Percentiles rank a stretch among this genome's conserved stretches.
Evolutionary conservation across 2,329 filamentous ascomycete genomes (phyloP).

Genomic region (Aspergillus ustus): DNA sequence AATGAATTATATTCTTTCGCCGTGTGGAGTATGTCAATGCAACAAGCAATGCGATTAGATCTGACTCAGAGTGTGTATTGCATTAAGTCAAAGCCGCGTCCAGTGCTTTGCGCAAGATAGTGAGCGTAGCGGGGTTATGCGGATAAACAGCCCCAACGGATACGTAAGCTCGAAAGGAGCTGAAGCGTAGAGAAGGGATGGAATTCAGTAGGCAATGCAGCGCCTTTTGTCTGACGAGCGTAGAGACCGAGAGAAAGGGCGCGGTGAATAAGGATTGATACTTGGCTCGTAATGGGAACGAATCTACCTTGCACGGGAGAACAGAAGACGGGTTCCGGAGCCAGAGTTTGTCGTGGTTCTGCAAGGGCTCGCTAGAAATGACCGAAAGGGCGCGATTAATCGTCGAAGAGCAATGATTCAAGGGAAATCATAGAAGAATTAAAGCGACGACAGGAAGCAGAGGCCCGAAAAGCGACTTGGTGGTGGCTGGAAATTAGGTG

Average conservation of each 20-base stretch:
- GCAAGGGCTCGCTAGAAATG: constrained; percentile 23
- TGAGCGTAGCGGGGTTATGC: constrained; percentile 26
- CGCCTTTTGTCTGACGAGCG: constrained; percentile 21
- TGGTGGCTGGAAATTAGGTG: constrained; percentile 42
- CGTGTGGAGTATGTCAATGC: constrained; percentile 22
- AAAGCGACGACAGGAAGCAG: constrained; percentile 22
- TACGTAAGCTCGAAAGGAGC: constrained; percentile 28
- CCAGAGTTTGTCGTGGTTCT: constrained; percentile 23
- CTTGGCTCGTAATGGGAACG: constrained; percentile 18
- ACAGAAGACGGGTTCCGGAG: constrained; percentile 22
- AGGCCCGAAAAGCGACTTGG: constrained; percentile 14
- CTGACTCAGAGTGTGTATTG: background rate
- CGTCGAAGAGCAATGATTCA: constrained; percentile 23
- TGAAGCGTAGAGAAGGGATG: constrained; percentile 13
- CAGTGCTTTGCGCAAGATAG: constrained; percentile 15
- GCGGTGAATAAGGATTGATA: constrained; percentile 15
- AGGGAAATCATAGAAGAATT: constrained; percentile 29
- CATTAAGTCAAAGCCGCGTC: constrained; percentile 15
- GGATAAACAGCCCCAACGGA: constrained; percentile 20
- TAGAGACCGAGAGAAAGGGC: constrained; percentile 14
- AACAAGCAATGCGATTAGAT: constrained; percentile 6
- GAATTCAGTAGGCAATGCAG: constrained; percentile 18
- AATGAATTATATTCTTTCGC: constrained; percentile 71
- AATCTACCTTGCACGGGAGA: constrained; percentile 19
- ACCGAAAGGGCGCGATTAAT: constrained; percentile 27